These are phyloP conservation scores for Lunularia cruciata DNA, from an alignment of 225 moss, liverwort and hornwort species.

Conservation along the genomic window DNA sequence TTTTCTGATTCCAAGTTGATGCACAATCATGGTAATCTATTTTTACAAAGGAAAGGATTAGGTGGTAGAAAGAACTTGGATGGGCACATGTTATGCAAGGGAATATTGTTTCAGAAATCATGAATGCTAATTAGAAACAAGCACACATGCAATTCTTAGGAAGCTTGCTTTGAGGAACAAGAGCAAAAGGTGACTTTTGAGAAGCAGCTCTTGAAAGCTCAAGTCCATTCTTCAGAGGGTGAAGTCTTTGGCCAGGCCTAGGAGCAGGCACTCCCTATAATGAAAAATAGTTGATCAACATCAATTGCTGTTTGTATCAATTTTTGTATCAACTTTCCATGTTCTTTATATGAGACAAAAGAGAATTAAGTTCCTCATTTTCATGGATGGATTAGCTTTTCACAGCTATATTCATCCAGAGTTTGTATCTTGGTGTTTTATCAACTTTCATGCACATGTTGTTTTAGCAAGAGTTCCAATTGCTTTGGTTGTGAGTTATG, in stretches of 20 bases:
- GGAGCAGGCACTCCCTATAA: constrained; percentile 5
- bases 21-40: not conserved
- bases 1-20: constrained; percentile 65
- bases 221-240: constrained; percentile 14
- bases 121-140: not conserved
- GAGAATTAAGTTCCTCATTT: too few species aligned
- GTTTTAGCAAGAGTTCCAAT: too few species aligned
- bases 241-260: constrained; percentile 24
- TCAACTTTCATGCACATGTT: too few species aligned
- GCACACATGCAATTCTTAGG: constrained; percentile 25
- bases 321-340: too few species aligned
- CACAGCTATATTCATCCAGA: too few species aligned
- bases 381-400: too few species aligned
- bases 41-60: not conserved
- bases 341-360: too few species aligned
- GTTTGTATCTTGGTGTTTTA: too few species aligned
- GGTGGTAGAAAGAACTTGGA: constrained; percentile 7
- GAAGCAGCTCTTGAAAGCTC: constrained; percentile 15
- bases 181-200: constrained; percentile 2
- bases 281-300: constrained; percentile 41
- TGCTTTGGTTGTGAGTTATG: too few species aligned
- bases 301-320: too few species aligned
- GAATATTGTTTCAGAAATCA: constrained; percentile 14
- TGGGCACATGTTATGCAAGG: not conserved
- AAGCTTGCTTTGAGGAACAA: constrained; percentile 18